Conservation (phyloP, 352 stramenopile genomes). For the Globisporangium yorkense region DNA sequence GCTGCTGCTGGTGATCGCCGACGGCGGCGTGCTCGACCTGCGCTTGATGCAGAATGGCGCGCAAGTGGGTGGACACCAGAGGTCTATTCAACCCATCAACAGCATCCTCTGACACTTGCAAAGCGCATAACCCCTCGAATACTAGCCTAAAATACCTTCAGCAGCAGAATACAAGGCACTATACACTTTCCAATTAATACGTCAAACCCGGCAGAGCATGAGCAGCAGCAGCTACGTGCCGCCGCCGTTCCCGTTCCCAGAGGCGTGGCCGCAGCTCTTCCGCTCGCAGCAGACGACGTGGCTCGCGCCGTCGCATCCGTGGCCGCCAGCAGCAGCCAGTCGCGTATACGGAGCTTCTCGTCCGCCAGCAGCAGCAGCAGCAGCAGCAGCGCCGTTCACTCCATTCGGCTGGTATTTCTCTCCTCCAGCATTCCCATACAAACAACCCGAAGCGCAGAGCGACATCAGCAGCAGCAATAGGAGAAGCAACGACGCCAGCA, state of each 20-base stretch:
- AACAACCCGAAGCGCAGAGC: not conserved
- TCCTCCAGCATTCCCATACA: not conserved
- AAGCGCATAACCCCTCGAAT: not conserved
- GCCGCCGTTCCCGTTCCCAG: conserved; percentile 75
- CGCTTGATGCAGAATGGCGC: not conserved
- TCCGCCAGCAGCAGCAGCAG: not conserved
- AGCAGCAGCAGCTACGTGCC: conserved; percentile 41
- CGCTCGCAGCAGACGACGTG: conserved; percentile 33
- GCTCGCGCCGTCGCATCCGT: conserved; percentile 18
- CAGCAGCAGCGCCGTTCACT: not conserved
- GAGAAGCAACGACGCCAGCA: not conserved
- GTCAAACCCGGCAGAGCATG: conserved; percentile 13
- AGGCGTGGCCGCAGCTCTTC: conserved; percentile 51
- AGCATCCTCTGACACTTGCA: conserved; percentile 7
- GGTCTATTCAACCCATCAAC: too few species aligned
- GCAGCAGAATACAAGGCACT: not conserved
- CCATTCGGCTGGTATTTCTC: not conserved
- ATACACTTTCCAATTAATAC: not conserved
- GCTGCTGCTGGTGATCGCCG: not conserved
- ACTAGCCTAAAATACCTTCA: not conserved
- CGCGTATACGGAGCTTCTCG: too few species aligned
- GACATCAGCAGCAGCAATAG: not conserved
- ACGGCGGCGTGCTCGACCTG: not conserved
- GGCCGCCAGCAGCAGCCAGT: not conserved
- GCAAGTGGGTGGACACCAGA: not conserved